Conservation (phyloP, 306 rosid genomes). For the Potentilla sterilis region DNA sequence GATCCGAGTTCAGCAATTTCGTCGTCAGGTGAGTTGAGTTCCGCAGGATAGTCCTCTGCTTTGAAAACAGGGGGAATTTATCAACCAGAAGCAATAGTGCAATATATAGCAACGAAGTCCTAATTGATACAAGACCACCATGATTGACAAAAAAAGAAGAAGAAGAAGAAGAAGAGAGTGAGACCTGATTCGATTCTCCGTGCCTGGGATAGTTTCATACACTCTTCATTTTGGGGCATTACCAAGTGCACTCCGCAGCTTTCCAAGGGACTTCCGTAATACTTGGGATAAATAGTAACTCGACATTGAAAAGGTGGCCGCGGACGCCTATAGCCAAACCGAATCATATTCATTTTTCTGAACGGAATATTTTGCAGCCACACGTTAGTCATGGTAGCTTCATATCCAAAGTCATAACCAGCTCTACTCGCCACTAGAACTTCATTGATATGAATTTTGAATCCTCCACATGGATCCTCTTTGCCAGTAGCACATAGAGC, state of each 20-base stretch:
- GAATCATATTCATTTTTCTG: background rate
- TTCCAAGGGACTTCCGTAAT: accelerated
- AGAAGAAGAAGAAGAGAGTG: too few relatives aligned
- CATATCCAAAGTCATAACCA: too few relatives aligned
- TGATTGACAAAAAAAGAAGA: too few relatives aligned
- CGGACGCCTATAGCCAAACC: background rate
- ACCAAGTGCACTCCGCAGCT: background rate
- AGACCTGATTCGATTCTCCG: too few relatives aligned
- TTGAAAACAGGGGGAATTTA: too few relatives aligned
- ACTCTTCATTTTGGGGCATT: background rate
- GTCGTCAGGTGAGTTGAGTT: too few relatives aligned
- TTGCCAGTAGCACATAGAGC: background rate
- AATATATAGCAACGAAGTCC: too few relatives aligned
- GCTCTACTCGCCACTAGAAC: too few relatives aligned
- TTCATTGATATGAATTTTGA: background rate
- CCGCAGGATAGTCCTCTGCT: too few relatives aligned
- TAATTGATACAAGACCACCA: too few relatives aligned
- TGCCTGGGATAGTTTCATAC: background rate
- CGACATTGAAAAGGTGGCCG: background rate
- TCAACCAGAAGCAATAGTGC: too few relatives aligned
- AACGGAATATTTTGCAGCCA: background rate
- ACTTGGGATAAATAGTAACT: background rate
- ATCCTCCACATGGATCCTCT: background rate
- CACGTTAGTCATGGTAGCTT: background rate
- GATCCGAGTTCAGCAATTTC: too few relatives aligned